Evolutionary conservation across 257 asterid genomes (phyloP).

Genomic region (Solanum pimpinellifolium): DNA sequence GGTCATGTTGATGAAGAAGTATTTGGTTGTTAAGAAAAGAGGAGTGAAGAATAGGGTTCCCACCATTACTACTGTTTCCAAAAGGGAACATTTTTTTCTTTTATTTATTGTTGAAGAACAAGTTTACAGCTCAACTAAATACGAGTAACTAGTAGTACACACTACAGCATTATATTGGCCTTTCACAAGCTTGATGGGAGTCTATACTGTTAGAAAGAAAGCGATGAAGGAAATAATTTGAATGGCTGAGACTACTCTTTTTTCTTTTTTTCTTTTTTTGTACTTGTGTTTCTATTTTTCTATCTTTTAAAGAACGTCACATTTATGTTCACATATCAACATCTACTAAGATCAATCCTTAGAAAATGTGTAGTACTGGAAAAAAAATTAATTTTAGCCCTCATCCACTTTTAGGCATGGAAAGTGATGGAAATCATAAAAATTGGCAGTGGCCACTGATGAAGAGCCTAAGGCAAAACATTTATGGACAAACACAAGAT

Average conservation of each 20-base stretch:
- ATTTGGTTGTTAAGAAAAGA: slow-evolving; percentile 14
- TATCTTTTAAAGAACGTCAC: not conserved
- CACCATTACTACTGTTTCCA: slow-evolving; percentile 6
- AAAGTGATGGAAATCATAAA: not conserved
- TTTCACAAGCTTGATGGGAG: not conserved
- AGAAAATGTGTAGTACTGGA: not conserved
- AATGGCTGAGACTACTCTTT: not conserved
- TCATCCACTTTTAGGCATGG: not conserved
- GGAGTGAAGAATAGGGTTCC: slow-evolving; percentile 33
- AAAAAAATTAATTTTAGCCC: not conserved
- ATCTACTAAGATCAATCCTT: not conserved
- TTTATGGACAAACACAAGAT: not conserved
- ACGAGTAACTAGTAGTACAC: not conserved
- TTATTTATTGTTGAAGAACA: not conserved
- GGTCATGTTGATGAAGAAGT: slow-evolving; percentile 22
- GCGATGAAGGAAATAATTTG: not conserved
- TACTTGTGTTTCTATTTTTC: not conserved
- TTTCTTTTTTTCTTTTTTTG: too few relatives aligned
- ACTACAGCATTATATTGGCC: not conserved
- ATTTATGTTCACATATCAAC: not conserved
- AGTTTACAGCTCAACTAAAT: not conserved
- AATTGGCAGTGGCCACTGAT: not conserved
- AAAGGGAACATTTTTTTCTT: slow-evolving; percentile 25
- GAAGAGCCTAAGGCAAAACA: not conserved
- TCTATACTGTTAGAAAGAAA: not conserved